These are phyloP conservation scores for Acer saccharum DNA, from an alignment of 345 rosid genomes.

Conservation along the genomic window DNA sequence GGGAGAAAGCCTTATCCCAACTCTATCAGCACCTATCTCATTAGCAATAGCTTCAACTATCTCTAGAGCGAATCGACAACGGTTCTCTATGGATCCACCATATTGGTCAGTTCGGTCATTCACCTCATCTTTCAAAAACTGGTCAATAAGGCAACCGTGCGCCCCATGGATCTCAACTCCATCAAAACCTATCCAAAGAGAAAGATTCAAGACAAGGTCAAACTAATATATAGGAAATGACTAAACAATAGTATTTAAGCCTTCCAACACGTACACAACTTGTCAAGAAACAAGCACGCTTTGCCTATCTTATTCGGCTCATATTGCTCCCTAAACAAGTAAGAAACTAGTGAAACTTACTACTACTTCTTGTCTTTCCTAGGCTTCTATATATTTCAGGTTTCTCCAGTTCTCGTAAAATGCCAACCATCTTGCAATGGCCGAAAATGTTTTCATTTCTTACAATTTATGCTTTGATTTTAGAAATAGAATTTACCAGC, in stretches of 20 bases:
- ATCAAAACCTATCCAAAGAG: conserved; percentile 50
- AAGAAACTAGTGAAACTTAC: too few relatives aligned
- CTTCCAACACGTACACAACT: not conserved
- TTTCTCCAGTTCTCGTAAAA: too few relatives aligned
- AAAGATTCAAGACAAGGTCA: too few relatives aligned
- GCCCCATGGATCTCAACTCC: conserved; percentile 82
- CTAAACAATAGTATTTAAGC: too few relatives aligned
- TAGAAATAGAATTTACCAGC: conserved; percentile 49
- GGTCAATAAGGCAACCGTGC: conserved; percentile 63
- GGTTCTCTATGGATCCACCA: conserved; percentile 64
- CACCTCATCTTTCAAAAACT: conserved; percentile 66
- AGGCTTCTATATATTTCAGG: too few relatives aligned
- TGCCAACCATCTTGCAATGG: too few relatives aligned
- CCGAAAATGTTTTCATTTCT: not conserved
- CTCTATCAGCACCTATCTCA: conserved; percentile 66
- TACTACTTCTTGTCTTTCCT: too few relatives aligned
- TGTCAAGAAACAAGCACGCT: not conserved
- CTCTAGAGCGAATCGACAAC: conserved; percentile 64
- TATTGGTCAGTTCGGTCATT: conserved; percentile 70
- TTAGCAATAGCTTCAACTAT: conserved; percentile 56
- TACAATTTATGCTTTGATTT: too few relatives aligned
- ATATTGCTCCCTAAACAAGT: not conserved
- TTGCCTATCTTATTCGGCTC: not conserved
- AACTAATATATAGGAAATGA: too few relatives aligned
- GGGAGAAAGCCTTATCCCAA: conserved; percentile 72